phyloP scores from a whole-genome alignment of 2,329 filamentous ascomycete species.

The Pseudopyrenochaeta lycopersici region DNA sequence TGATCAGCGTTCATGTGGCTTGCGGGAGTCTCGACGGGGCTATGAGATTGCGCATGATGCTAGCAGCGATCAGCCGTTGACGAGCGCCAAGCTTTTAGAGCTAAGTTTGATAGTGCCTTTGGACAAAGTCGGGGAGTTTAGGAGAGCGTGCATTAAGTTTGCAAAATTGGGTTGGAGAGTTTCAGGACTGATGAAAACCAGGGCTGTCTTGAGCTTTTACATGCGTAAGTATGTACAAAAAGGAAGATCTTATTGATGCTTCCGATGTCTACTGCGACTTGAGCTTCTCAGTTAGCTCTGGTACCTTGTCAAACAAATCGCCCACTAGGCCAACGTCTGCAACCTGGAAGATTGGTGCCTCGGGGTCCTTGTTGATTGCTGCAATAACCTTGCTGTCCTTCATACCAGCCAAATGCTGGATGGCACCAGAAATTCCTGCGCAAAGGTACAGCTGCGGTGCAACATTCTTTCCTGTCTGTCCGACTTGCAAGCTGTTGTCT shows the following conservation, averaged over 20 bases:
- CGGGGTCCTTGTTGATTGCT: conserved; percentile 96
- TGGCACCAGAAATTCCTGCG: conserved; percentile 94
- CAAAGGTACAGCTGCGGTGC: conserved; percentile 95
- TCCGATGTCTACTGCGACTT: conserved; percentile 59
- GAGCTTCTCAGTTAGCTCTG: conserved; percentile 94
- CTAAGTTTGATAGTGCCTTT: neutral
- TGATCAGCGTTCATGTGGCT: neutral
- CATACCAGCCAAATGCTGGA: conserved; percentile 98
- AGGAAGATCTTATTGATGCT: neutral
- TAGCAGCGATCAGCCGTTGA: conserved; percentile 21
- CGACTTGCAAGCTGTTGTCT: conserved; percentile 97
- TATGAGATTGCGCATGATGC: conserved; percentile 10
- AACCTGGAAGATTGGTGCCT: conserved; percentile 98
- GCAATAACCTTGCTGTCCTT: conserved; percentile 99
- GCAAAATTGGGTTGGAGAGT: neutral
- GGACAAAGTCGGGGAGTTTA: neutral
- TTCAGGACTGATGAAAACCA: neutral
- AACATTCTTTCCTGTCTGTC: conserved; percentile 98
- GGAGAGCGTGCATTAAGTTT: neutral
- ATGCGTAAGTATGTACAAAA: conserved; percentile 1
- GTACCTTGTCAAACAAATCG: conserved; percentile 94
- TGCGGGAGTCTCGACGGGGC: conserved; percentile 1
- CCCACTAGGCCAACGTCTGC: conserved; percentile 95
- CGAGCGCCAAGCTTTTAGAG: conserved; percentile 17
- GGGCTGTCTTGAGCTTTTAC: neutral